phyloP scores from a whole-genome alignment of 768 basidiomycete species.

The Tephrocybe rancida region DNA sequence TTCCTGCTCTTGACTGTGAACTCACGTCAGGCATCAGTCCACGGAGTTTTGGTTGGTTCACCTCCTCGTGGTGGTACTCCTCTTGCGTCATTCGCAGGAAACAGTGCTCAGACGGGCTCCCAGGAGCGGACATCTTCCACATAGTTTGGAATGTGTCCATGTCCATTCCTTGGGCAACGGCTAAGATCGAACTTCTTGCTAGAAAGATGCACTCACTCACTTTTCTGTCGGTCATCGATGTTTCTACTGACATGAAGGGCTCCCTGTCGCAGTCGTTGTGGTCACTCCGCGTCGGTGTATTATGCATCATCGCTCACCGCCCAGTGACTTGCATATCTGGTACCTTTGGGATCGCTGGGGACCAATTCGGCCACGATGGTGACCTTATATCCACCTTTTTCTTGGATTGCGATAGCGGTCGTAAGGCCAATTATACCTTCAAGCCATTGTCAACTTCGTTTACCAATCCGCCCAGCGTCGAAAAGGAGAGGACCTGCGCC shows the following conservation, averaged over 20 bases:
- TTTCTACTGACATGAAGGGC: slow-evolving; percentile 71
- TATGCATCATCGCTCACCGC: slow-evolving; percentile 49
- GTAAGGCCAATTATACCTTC: slow-evolving; percentile 77
- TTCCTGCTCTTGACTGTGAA: neutral
- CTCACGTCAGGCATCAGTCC: slow-evolving; percentile 56
- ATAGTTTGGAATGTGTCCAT: slow-evolving; percentile 68
- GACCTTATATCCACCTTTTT: slow-evolving; percentile 61
- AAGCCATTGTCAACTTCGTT: no score
- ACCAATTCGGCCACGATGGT: slow-evolving; percentile 69
- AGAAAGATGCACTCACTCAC: slow-evolving; percentile 33
- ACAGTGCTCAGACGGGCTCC: slow-evolving; percentile 53
- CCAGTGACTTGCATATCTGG: slow-evolving; percentile 80
- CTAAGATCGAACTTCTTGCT: neutral
- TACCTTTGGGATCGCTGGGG: slow-evolving; percentile 67
- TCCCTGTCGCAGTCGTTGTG: slow-evolving; percentile 50
- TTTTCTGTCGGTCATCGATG: slow-evolving; percentile 48
- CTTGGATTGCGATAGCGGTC: slow-evolving; percentile 69
- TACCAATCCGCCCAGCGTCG: no score
- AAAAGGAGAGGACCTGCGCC: no score
- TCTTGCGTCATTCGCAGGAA: slow-evolving; percentile 66
- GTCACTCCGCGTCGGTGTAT: neutral
- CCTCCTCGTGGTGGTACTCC: slow-evolving; percentile 53
- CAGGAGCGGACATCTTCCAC: slow-evolving; percentile 69
- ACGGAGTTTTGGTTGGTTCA: slow-evolving; percentile 37
- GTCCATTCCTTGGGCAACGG: slow-evolving; percentile 58